Percentiles rank a stretch among this genome's conserved stretches.
These are phyloP conservation scores for Croton laevigatus DNA, from an alignment of 441 rosid genomes.

Conservation along the genomic window DNA sequence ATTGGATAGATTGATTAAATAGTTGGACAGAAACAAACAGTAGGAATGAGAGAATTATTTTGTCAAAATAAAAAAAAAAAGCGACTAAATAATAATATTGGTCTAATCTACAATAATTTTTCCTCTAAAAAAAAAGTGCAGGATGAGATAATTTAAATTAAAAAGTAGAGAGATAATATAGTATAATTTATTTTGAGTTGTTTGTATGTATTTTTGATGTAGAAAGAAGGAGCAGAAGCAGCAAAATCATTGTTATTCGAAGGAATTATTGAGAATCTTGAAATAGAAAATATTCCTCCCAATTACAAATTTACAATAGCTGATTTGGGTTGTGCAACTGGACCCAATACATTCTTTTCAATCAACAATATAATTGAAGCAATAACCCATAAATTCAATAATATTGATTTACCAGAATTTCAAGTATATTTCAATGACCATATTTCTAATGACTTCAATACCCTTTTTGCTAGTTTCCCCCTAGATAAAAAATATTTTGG, in stretches of 20 bases:
- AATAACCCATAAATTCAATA: neutral
- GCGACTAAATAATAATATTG: too few species aligned
- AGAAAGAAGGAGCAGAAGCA: neutral
- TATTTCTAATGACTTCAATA: slow-evolving; percentile 33
- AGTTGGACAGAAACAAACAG: too few species aligned
- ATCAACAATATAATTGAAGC: neutral
- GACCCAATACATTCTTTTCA: neutral
- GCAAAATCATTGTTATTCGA: neutral
- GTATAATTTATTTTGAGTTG: neutral
- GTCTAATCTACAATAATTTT: too few species aligned
- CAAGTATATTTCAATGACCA: slow-evolving; percentile 34
- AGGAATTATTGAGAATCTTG: neutral
- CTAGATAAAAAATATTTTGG: slow-evolving; percentile 8
- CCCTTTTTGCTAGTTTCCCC: slow-evolving; percentile 30
- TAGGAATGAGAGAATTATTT: too few species aligned
- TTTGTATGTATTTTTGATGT: neutral
- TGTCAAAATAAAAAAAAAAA: too few species aligned
- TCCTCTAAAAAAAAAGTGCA: too few species aligned
- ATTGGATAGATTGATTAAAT: too few species aligned
- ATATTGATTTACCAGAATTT: slow-evolving; percentile 12
- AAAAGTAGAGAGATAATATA: too few species aligned
- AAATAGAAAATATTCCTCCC: neutral
- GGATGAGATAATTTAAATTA: too few species aligned
- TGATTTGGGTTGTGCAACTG: slow-evolving; percentile 2
- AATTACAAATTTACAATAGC: neutral